Evolutionary conservation across 495 filamentous ascomycete genomes (phyloP), one percentile per base, ranked within the genome.

Genomic region (Neurospora cerealis): DNA sequence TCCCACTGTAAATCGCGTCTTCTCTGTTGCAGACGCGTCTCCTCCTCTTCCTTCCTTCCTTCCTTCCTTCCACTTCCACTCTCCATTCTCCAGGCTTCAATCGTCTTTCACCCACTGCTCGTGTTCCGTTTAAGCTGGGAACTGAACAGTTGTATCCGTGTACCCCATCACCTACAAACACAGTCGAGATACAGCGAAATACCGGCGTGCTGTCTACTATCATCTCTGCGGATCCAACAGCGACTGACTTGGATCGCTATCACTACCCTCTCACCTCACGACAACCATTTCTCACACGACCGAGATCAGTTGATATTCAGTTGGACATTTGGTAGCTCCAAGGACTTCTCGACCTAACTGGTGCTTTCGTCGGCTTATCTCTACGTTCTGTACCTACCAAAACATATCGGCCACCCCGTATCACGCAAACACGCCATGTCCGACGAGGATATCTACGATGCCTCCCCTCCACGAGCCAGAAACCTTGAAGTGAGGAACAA

Each of bases 401-500:
- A 32, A 32, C 24, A 15, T 24, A 32, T 32, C 54, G 5, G 54
- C 32, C 24, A 62, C 24, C 54, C 24, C 54, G 54, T 32, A 66
- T 36, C 54, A 7, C 28, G 54, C 54, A 66, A 66, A 34, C 54
- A 66, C 54, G 17, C 54, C 54, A 66, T 66, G 54, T 66, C 54
- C 28, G 54, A 66, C 54, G 54, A 66, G 54, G 54, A 66, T 66
- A 66, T 66, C 15, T 66, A 66, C 54, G 54, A 66, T 66, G 54
- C 54, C 28, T 66, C 54, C 28, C 54, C 54, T 66, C 54, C 54
- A 34, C 24, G 54, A 66, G 13, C 54, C 13, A 66, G 54, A 36
- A 66, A 34, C 13, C 54, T 66, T 15, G 54, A 69, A 11, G 34
- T 34, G 32, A 69, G 54, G 10, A 36, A 36, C 15, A 90, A 89